Conservation (phyloP, 805 yeast species). For the Limtongia smithiae region DNA sequence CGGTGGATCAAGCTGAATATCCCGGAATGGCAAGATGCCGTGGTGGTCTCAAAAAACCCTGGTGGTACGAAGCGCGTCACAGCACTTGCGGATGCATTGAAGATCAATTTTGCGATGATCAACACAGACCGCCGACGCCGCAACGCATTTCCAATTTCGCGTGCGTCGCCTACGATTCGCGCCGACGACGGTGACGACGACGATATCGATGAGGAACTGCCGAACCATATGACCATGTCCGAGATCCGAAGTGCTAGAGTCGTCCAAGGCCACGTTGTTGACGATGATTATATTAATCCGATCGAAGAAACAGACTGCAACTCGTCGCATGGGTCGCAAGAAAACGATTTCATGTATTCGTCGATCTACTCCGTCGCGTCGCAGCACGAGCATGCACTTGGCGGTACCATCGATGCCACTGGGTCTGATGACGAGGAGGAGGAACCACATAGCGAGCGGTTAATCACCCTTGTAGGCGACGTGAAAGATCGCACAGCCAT, state of each 20-base stretch:
- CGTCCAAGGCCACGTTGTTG: constrained; percentile 95
- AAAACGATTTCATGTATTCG: constrained; percentile 36
- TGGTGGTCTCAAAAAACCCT: constrained; percentile 97
- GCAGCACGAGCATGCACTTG: constrained; percentile 53
- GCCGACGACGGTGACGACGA: constrained; percentile 27
- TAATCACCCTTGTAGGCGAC: constrained; percentile 91
- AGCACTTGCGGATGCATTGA: constrained; percentile 92
- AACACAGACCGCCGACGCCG: constrained; percentile 95
- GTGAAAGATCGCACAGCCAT: constrained; percentile 89
- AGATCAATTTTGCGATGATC: constrained; percentile 97
- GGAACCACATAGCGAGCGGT: constrained; percentile 40
- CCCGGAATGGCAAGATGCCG: constrained; percentile 79
- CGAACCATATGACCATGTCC: constrained; percentile 37
- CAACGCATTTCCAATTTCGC: constrained; percentile 51
- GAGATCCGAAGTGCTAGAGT: constrained; percentile 92
- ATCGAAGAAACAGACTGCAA: constrained; percentile 36
- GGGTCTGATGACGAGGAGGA: constrained; percentile 81
- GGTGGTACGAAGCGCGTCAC: constrained; percentile 99
- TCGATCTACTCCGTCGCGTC: constrained; percentile 29
- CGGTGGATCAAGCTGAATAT: constrained; percentile 92
- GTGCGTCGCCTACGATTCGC: constrained; percentile 31
- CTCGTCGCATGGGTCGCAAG: constrained; percentile 27
- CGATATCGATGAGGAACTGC: constrained; percentile 3
- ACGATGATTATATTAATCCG: constrained; percentile 61
- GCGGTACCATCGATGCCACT: constrained; percentile 72